A percentile compares a stretch with the other conserved stretches of the same genome.
phyloP scores from a whole-genome alignment of 352 stramenopile genomes.

The Hyaloperonospora arabidopsidis region DNA sequence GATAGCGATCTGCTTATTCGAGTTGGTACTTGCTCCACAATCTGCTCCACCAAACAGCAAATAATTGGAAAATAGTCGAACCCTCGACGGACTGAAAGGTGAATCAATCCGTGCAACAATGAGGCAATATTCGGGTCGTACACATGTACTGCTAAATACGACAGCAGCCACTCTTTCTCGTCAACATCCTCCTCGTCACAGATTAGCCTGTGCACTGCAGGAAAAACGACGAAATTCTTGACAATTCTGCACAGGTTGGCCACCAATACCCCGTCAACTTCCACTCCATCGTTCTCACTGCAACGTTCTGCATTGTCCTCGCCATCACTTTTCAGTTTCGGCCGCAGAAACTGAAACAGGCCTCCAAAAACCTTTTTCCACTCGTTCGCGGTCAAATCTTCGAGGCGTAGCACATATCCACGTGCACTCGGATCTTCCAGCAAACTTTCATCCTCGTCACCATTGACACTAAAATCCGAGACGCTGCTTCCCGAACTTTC shows the following conservation, averaged over 20 bases:
- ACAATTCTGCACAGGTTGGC: slow-evolving; percentile 66
- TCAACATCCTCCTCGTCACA: slow-evolving; percentile 29
- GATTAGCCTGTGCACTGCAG: slow-evolving; percentile 52
- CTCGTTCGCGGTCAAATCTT: slow-evolving; percentile 53
- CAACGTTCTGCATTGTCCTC: slow-evolving; percentile 4
- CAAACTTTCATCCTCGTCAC: slow-evolving; percentile 23
- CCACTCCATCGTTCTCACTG: slow-evolving; percentile 19
- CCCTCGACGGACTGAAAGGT: slow-evolving; percentile 45
- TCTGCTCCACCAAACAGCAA: slow-evolving; percentile 42
- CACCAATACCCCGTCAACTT: slow-evolving; percentile 50
- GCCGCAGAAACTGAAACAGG: slow-evolving; percentile 53
- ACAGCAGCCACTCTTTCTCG: slow-evolving; percentile 37
- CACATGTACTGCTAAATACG: slow-evolving; percentile 36
- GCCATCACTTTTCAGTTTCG: slow-evolving; percentile 1
- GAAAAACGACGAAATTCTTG: slow-evolving; percentile 63
- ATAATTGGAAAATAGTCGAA: slow-evolving; percentile 41
- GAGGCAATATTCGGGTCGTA: slow-evolving; percentile 62
- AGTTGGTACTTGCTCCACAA: slow-evolving; percentile 38
- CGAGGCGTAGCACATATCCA: slow-evolving; percentile 55
- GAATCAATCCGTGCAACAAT: slow-evolving; percentile 54
- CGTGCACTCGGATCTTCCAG: slow-evolving; percentile 31
- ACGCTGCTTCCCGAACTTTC: slow-evolving; percentile 39
- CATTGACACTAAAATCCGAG: slow-evolving; percentile 29
- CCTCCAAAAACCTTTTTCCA: slow-evolving; percentile 69
- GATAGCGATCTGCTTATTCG: slow-evolving; percentile 24